Base-by-base conservation (phyloP, 106 monocot species). In the Apostasia ramifera region DNA sequence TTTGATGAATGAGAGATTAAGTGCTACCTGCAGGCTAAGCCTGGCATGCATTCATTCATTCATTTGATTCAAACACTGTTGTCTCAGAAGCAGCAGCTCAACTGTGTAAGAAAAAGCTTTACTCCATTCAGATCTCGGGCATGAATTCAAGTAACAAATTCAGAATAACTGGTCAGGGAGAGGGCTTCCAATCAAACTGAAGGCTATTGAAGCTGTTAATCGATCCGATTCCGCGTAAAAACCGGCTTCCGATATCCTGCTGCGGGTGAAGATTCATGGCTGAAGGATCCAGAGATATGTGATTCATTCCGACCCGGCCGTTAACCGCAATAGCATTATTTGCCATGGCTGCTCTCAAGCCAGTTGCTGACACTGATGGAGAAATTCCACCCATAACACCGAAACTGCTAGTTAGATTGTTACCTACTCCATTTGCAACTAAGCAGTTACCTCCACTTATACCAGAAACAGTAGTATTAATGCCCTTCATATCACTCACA, bases 201-300 rank as follows among this genome's bases (percentile, higher is more conserved):
- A 85, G 54, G 65, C 88, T 88, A 78, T 78, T 86, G 79, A 88
- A 93, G 74, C 75, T 83, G 74, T 83, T 88, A 46, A 67, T 64
- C 1, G 70, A 44, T 55, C 82, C 75, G 42, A 85, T 68, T 51
- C 80, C 83, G 1, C 74, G 70, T 62, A 85, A 39, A 8, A 85
- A 69, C 55, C 77, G 75, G 71, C 73, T 83, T 40, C 82, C 82
- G 43, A 85, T 73, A 44, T 85, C 85, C 53, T 79, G 84, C 48
- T 79, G 83, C 57, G 79, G 83, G 42, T 82, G 85, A 47, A 81
- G 81, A 63, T 63, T 80, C 57, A 77, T 44, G 9, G 53, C 41
- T 26, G 74, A 38, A 38, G 76, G 53, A 58, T 84, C 82, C 55
- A 82, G 91, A 53, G 74, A 69, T 6, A 75, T 48, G 38, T 67